Conservation (phyloP, 2,329 filamentous ascomycete species). For the Aurifilum marmelostoma region DNA sequence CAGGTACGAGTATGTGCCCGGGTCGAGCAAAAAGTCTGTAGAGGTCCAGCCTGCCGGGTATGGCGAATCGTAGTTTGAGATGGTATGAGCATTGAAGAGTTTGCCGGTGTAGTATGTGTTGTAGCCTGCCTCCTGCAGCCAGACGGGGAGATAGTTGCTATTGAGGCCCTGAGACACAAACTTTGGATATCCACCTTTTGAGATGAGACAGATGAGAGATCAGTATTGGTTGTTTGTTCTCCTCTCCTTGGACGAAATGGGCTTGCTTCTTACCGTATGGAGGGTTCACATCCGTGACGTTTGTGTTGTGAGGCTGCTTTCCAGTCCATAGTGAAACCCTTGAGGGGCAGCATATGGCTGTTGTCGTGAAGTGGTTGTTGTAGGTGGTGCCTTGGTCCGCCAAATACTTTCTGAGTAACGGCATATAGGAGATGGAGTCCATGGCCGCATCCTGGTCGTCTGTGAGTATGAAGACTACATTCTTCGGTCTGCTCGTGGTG, state of each 20-base stretch:
- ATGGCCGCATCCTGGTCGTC: slow-evolving; percentile 70
- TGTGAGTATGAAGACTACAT: slow-evolving; percentile 69
- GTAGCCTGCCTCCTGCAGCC: slow-evolving; percentile 55
- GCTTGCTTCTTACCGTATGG: slow-evolving; percentile 49
- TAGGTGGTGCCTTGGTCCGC: slow-evolving; percentile 62
- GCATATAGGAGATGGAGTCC: slow-evolving; percentile 64
- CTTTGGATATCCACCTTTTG: slow-evolving; percentile 50
- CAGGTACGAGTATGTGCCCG: slow-evolving; percentile 69
- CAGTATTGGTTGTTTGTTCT: background rate
- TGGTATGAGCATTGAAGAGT: slow-evolving; percentile 55
- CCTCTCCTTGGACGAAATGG: background rate
- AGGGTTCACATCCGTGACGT: slow-evolving; percentile 28
- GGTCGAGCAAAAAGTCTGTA: slow-evolving; percentile 63
- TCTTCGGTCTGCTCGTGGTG: slow-evolving; percentile 36
- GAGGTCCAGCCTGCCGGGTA: slow-evolving; percentile 59
- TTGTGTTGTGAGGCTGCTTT: slow-evolving; percentile 67
- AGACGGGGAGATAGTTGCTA: slow-evolving; percentile 53
- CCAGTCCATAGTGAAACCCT: slow-evolving; percentile 69
- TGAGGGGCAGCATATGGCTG: slow-evolving; percentile 69
- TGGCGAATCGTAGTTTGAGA: slow-evolving; percentile 54
- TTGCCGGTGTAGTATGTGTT: slow-evolving; percentile 60
- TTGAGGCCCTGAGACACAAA: slow-evolving; percentile 55
- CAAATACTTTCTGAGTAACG: slow-evolving; percentile 58
- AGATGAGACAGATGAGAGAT: background rate
- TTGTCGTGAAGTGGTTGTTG: slow-evolving; percentile 67